A percentile compares a stretch with the other conserved stretches of the same genome.
Conservation (phyloP, 2,329 filamentous ascomycete species). For the Aspergillus ochraceus region DNA sequence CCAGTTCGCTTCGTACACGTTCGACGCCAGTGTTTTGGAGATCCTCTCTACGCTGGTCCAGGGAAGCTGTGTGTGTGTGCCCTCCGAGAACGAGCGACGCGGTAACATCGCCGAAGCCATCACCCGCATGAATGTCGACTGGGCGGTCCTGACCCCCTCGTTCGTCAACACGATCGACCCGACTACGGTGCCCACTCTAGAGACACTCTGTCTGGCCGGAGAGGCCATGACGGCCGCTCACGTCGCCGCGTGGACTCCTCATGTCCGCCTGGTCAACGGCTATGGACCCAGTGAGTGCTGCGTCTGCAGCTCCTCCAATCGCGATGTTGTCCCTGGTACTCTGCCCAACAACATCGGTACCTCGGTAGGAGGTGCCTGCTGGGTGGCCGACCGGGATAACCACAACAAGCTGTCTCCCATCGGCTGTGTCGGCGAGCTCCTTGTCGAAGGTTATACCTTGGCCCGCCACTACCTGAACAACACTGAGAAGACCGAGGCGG, state of each 20-base stretch:
- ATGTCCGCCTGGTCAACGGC: conserved; percentile 38
- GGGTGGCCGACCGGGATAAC: conserved; percentile 31
- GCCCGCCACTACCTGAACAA: conserved; percentile 35
- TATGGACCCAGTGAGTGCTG: conserved; percentile 36
- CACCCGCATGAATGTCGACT: conserved; percentile 28
- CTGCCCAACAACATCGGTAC: conserved; percentile 19
- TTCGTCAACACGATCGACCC: conserved; percentile 31
- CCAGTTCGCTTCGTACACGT: conserved; percentile 35
- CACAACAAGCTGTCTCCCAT: conserved; percentile 34
- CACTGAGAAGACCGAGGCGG: conserved; percentile 23
- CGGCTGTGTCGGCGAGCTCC: conserved; percentile 21
- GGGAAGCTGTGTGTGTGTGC: conserved; percentile 43
- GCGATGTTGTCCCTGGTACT: conserved; percentile 6
- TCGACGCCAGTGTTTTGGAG: conserved; percentile 35
- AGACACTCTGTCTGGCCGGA: conserved; percentile 33
- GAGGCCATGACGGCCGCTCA: conserved; percentile 24
- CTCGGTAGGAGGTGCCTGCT: conserved; percentile 20
- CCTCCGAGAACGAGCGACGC: conserved; percentile 43
- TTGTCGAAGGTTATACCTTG: conserved; percentile 33
- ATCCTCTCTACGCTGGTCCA: conserved; percentile 18
- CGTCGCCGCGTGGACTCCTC: conserved; percentile 24
- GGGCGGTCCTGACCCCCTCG: conserved; percentile 8
- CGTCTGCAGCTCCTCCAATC: conserved; percentile 23
- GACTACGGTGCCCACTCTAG: conserved; percentile 37
- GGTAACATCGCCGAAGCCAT: conserved; percentile 46